These are phyloP conservation scores for Nicotiana benthamiana DNA, from an alignment of 257 asterid genomes.

Conservation along the genomic window DNA sequence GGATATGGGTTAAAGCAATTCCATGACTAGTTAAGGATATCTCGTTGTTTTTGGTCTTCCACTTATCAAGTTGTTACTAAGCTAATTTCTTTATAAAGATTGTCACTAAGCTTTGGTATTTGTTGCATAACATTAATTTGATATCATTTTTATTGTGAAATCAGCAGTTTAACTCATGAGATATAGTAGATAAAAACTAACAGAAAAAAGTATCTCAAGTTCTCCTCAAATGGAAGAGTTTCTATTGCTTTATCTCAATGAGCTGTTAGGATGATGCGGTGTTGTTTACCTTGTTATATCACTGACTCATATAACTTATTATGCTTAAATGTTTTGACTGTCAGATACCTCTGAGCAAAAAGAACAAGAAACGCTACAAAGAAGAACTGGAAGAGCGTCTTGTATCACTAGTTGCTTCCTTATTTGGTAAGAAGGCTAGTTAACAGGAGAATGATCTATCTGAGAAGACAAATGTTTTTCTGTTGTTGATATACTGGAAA, in stretches of 20 bases:
- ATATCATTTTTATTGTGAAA: neutral
- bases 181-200: neutral
- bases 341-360: conserved; percentile 90
- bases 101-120: neutral
- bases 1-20: neutral
- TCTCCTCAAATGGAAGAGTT: neutral
- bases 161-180: neutral
- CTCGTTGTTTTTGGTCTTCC: neutral
- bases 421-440: conserved; percentile 71
- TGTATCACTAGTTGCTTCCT: conserved; percentile 77
- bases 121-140: neutral
- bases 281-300: neutral
- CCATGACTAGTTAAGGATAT: neutral
- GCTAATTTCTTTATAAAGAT: neutral
- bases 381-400: conserved; percentile 98
- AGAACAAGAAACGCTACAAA: conserved; percentile 63
- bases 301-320: neutral
- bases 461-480: neutral
- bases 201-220: neutral
- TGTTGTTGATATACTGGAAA: neutral
- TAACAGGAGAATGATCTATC: neutral
- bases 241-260: neutral
- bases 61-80: neutral
- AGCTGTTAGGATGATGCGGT: neutral
- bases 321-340: conserved; percentile 4